A percentile compares a stretch with the other conserved stretches of the same genome.
These are phyloP conservation scores for Cornus suecica DNA, from an alignment of 148 eudicot genomes.

Conservation along the genomic window DNA sequence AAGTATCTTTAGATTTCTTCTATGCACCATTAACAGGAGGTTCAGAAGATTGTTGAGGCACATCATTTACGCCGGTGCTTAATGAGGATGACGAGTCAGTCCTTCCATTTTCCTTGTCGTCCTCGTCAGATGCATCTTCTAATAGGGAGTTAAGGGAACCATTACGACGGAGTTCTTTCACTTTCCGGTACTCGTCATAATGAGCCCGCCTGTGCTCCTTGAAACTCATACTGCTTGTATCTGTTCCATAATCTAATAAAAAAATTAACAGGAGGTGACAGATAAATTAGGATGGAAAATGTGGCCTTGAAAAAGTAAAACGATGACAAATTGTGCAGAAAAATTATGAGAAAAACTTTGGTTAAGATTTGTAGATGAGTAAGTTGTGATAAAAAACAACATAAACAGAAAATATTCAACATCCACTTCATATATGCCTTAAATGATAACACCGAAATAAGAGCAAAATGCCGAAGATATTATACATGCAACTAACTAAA, in stretches of 20 bases:
- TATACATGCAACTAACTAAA: background rate
- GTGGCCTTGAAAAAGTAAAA: background rate
- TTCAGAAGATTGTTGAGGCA: slow-evolving; percentile 6
- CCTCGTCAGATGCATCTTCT: slow-evolving; percentile 42
- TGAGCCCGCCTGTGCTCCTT: slow-evolving; percentile 84
- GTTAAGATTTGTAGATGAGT: too few species aligned
- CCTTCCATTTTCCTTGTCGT: slow-evolving; percentile 8
- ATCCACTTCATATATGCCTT: background rate
- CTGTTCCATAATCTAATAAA: slow-evolving; percentile 42
- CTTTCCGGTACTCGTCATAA: slow-evolving; percentile 77
- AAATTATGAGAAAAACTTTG: too few species aligned
- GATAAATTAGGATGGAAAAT: background rate
- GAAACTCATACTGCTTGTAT: slow-evolving; percentile 45
- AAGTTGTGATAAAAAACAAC: background rate
- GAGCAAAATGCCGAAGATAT: background rate
- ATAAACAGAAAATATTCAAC: background rate
- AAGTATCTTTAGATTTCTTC: background rate
- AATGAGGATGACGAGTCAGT: slow-evolving; percentile 37
- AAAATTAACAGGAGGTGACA: background rate
- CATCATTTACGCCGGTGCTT: slow-evolving; percentile 39
- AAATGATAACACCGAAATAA: background rate
- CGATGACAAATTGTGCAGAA: too few species aligned
- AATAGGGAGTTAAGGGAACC: slow-evolving; percentile 33
- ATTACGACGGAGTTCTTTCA: slow-evolving; percentile 68
- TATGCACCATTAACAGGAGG: slow-evolving; percentile 22